Evolutionary conservation across 202 grass and related monocot genomes (phyloP), one percentile per base, ranked within the genome.

Genomic region (Dendrocalamus latiflorus): DNA sequence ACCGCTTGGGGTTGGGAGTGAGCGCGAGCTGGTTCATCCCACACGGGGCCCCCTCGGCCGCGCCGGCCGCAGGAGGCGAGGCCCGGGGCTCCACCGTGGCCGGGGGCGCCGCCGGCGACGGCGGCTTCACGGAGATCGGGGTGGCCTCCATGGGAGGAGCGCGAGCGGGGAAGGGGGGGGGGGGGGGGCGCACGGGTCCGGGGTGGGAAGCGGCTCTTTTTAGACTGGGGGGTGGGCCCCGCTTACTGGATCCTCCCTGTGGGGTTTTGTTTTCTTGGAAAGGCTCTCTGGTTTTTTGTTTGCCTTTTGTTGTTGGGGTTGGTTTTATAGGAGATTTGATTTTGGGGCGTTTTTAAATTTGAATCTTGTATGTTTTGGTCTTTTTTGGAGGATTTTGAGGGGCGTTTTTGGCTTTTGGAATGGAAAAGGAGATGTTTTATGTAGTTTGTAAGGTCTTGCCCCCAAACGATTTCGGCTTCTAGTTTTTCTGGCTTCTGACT

Each of bases 51-150:
- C 24, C 30, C 50, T 69, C 67, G 3, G 28, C 6, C 9, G n/a
- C 72, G 6, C 22, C 22, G 4, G 37, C 36, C 10, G 4, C 81
- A 16, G 47, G 12, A 12, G 66, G 65, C 1, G 78, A 45, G 4
- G 68, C 9, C 13, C 2, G 34, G 24, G 83, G 42, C 18, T 83
- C 78, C 42, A 79, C 0, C 5, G 53, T 2, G 9, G 22, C n/a
- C 6, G 66, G 55, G 3, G 55, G 22, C 28, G 49, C 47, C 14
- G 39, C 0, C 77, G 88, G 83, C 66, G 87, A 77, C 30, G 87
- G 82, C 50, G 78, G 88, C 59, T 86, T 89, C 5, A 82, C 20
- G 72, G 88, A 89, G 88, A 89, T 86, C 88, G 88, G 88, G 83
- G 88, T 86, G 88, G 88, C 83, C 67, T 90, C 88, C 88, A 90